A percentile compares a stretch with the other conserved stretches of the same genome.
Conservation (phyloP, 768 basidiomycete species). For the Pisolithus tinctorius region DNA sequence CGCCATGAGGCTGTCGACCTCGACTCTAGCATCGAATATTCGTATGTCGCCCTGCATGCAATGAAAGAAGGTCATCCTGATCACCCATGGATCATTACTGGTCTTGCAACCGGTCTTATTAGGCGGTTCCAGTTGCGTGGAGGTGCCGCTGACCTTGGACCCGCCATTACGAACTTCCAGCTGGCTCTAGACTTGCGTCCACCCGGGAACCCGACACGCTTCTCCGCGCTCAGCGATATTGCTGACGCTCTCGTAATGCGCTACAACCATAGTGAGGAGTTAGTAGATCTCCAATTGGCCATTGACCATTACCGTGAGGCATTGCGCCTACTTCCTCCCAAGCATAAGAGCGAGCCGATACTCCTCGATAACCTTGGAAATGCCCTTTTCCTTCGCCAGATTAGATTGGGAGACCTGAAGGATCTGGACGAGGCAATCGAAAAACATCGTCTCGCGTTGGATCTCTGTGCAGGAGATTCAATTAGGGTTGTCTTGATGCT, state of each 20-base stretch:
- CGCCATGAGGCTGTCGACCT: slow-evolving; percentile 14
- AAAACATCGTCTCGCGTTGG: slow-evolving; percentile 16
- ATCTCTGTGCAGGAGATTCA: slow-evolving; percentile 9
- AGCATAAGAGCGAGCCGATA: slow-evolving; percentile 8
- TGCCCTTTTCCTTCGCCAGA: slow-evolving; percentile 20
- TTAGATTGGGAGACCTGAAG: slow-evolving; percentile 4
- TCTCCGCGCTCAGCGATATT: slow-evolving; percentile 17
- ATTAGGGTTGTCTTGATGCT: slow-evolving; percentile 12
- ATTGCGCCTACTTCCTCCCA: slow-evolving; percentile 11
- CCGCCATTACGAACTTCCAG: slow-evolving; percentile 19
- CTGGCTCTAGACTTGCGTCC: slow-evolving; percentile 14
- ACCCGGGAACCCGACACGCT: slow-evolving; percentile 9
- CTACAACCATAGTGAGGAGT: slow-evolving; percentile 16
- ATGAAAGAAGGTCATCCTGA: slow-evolving; percentile 14
- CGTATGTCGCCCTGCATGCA: slow-evolving; percentile 10
- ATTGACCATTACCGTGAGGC: slow-evolving; percentile 18
- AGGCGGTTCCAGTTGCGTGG: slow-evolving; percentile 14
- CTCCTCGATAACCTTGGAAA: slow-evolving; percentile 17
- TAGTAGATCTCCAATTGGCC: slow-evolving; percentile 24
- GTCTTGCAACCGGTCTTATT: slow-evolving; percentile 18
- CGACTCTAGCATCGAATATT: slow-evolving; percentile 17
- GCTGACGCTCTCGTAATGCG: slow-evolving; percentile 21
- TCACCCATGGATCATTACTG: slow-evolving; percentile 11
- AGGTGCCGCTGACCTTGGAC: slow-evolving; percentile 19
- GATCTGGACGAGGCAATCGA: slow-evolving; percentile 25